These are phyloP conservation scores for Candida mattraensis DNA, from an alignment of 805 yeast species.

Conservation along the genomic window DNA sequence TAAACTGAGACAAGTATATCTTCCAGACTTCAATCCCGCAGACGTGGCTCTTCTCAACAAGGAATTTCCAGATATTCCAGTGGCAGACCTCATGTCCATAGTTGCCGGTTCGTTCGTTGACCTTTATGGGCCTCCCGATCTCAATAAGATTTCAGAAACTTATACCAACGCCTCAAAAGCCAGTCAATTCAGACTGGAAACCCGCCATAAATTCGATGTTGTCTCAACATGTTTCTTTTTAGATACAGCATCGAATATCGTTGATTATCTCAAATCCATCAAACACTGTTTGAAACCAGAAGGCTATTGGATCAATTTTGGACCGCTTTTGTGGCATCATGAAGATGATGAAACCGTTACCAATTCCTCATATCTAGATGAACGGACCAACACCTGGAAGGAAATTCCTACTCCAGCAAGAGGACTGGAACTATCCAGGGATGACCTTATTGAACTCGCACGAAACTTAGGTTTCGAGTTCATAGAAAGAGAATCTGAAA, in stretches of 20 bases:
- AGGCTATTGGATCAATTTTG: slow-evolving; percentile 65
- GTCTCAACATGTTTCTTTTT: slow-evolving; percentile 58
- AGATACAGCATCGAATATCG: slow-evolving; percentile 61
- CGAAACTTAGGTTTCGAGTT: slow-evolving; percentile 52
- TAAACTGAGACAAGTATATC: slow-evolving; percentile 48
- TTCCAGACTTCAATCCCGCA: slow-evolving; percentile 54
- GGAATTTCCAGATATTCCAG: slow-evolving; percentile 40
- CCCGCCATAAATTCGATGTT: slow-evolving; percentile 41
- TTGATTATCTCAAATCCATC: slow-evolving; percentile 55
- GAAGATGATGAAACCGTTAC: slow-evolving; percentile 47
- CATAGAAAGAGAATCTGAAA: slow-evolving; percentile 40
- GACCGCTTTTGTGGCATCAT: slow-evolving; percentile 72
- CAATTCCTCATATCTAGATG: slow-evolving; percentile 24
- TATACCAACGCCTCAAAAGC: slow-evolving; percentile 41
- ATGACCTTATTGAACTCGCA: slow-evolving; percentile 51
- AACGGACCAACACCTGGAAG: slow-evolving; percentile 22
- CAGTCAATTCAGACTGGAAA: slow-evolving; percentile 40
- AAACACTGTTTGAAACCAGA: slow-evolving; percentile 42
- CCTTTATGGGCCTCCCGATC: slow-evolving; percentile 53
- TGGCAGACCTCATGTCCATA: slow-evolving; percentile 61
- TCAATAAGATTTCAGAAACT: slow-evolving; percentile 34
- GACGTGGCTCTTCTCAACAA: slow-evolving; percentile 35
- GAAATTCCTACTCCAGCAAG: slow-evolving; percentile 37
- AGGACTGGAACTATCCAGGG: slow-evolving; percentile 61
- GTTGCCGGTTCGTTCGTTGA: slow-evolving; percentile 73